Conservation (phyloP, 169 alveolate genomes). For the Plasmodium fragile region DNA sequence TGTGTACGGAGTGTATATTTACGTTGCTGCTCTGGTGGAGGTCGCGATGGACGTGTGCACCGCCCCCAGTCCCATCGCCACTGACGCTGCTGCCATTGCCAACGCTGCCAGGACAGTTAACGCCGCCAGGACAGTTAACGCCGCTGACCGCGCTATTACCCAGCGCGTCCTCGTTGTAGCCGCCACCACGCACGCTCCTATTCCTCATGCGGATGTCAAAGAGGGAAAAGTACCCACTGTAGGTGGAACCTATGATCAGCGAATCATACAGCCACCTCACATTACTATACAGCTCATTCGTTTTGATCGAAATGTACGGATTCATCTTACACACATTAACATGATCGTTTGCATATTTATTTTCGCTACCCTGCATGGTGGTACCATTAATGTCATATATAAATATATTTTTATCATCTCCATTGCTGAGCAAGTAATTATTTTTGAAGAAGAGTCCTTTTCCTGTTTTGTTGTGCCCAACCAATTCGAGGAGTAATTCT, state of each 20-base stretch:
- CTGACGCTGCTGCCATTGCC: background rate
- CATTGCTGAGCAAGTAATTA: slow-evolving; percentile 57
- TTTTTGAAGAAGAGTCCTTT: slow-evolving; percentile 41
- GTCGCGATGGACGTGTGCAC: too few species aligned
- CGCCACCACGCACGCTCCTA: background rate
- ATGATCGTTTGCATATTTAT: slow-evolving; percentile 10
- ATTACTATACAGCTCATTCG: slow-evolving; percentile 60
- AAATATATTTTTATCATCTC: slow-evolving; percentile 50
- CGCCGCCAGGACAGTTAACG: too few species aligned
- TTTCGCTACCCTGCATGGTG: background rate
- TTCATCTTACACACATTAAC: slow-evolving; percentile 28
- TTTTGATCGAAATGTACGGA: slow-evolving; percentile 44
- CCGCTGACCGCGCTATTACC: background rate
- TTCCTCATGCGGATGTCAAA: slow-evolving; percentile 65
- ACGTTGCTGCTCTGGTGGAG: background rate
- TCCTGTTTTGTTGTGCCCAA: slow-evolving; percentile 56
- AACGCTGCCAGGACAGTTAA: background rate
- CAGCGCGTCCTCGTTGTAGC: background rate
- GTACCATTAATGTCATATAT: slow-evolving; percentile 43
- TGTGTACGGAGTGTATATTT: slow-evolving; percentile 28
- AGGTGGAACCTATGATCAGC: slow-evolving; percentile 36
- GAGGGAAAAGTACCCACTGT: slow-evolving; percentile 67
- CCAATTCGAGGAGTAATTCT: slow-evolving; percentile 34
- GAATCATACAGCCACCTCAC: slow-evolving; percentile 65
- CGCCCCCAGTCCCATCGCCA: background rate